Conservation (phyloP, 129 eudicot species). For the Flaveria ramosissima region DNA sequence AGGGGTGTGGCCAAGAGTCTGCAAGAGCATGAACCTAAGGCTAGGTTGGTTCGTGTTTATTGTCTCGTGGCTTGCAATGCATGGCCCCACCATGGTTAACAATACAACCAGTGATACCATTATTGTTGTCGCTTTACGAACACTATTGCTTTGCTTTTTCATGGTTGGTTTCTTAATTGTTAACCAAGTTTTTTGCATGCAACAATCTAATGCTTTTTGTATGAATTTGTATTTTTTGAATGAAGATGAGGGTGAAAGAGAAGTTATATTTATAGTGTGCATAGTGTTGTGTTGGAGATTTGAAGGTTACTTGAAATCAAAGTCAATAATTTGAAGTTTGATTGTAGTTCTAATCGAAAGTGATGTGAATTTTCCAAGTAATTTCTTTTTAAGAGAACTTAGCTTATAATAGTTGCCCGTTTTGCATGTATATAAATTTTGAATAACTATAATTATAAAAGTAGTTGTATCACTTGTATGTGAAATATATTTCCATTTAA, state of each 20-base stretch:
- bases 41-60: constrained; percentile 15
- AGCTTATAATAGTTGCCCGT: too few species aligned
- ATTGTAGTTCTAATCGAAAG: background rate
- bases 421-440: too few species aligned
- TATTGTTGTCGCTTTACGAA: constrained; percentile 15
- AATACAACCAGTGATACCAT: constrained; percentile 7
- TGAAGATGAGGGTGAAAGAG: constrained; percentile 6
- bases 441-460: too few species aligned
- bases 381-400: too few species aligned
- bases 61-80: background rate
- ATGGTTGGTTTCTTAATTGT: constrained; percentile 21
- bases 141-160: constrained; percentile 21
- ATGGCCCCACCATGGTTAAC: constrained; percentile 20
- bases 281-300: background rate
- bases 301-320: background rate
- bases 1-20: constrained; percentile 16
- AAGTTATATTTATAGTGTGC: constrained; percentile 13
- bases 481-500: too few species aligned
- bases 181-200: constrained; percentile 17
- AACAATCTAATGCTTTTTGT: background rate
- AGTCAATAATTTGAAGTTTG: constrained; percentile 22
- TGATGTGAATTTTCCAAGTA: too few species aligned
- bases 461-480: too few species aligned
- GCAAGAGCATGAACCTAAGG: constrained; percentile 6
- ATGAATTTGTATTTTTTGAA: background rate